Evolutionary conservation across 2,329 filamentous ascomycete species (phyloP).

Genomic region (Aquanectria penicillioides): DNA sequence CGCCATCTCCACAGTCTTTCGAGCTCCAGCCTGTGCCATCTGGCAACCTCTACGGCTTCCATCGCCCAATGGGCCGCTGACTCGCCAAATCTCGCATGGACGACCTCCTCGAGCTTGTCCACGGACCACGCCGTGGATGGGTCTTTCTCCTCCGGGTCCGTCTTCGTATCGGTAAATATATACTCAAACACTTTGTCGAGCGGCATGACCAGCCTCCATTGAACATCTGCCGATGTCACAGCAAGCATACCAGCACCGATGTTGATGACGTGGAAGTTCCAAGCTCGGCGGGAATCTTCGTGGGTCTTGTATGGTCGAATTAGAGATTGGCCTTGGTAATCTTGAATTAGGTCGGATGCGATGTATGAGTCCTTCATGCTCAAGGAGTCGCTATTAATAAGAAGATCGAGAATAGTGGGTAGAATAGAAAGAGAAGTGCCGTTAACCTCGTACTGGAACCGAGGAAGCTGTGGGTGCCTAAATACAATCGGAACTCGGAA

Average conservation of each 20-base stretch:
- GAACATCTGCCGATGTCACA: slow-evolving; percentile 45
- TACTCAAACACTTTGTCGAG: slow-evolving; percentile 45
- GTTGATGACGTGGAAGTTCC: slow-evolving; percentile 50
- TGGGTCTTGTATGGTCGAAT: slow-evolving; percentile 41
- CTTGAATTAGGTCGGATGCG: slow-evolving; percentile 42
- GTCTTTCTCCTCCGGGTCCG: slow-evolving; percentile 43
- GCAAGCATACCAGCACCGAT: slow-evolving; percentile 46
- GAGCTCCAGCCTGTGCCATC: slow-evolving; percentile 37
- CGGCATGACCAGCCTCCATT: slow-evolving; percentile 46
- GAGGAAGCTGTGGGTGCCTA: slow-evolving; percentile 46
- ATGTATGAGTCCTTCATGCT: slow-evolving; percentile 37
- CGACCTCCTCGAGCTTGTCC: slow-evolving; percentile 28
- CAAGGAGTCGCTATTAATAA: slow-evolving; percentile 47
- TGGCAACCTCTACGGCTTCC: slow-evolving; percentile 34
- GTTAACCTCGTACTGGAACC: slow-evolving; percentile 44
- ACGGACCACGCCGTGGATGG: slow-evolving; percentile 42
- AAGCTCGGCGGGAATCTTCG: slow-evolving; percentile 41
- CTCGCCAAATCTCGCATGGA: slow-evolving; percentile 31
- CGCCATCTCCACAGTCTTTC: slow-evolving; percentile 34
- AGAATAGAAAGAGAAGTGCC: slow-evolving; percentile 47
- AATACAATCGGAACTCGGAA: slow-evolving; percentile 47
- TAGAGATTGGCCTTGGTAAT: slow-evolving; percentile 49
- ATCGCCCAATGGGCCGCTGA: slow-evolving; percentile 42
- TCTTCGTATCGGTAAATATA: slow-evolving; percentile 45
- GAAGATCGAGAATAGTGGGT: slow-evolving; percentile 49